Base-by-base conservation (phyloP, 2,329 filamentous ascomycete genomes). In the Aspergillus ibericus region DNA sequence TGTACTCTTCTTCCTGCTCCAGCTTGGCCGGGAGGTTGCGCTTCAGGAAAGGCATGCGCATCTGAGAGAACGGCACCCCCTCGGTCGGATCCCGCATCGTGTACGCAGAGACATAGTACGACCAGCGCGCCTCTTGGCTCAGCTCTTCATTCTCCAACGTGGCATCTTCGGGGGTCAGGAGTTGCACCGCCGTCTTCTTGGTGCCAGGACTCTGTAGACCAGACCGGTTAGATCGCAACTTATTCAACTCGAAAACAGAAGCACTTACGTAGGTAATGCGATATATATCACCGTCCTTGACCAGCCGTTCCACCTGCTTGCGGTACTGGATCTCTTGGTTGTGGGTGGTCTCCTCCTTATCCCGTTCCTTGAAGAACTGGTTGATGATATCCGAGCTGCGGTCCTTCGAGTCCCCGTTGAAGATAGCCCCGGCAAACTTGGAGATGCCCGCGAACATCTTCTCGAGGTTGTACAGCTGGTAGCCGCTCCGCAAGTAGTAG, bases 101-200 rank as follows among this genome's bases (percentile, higher is more conserved):
- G 75, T 90, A 98, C 0, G 93, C 92, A 16, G 93, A 93, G 58
- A 96, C 91, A 73, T 99, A 99, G 78, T 96, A 96, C 68, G 93
- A 91, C 95, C 95, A 99, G 38, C 87, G 80, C 62, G 83, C 82
- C 63, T 86, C 82, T 4, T 80, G 76, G 53, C 81, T 83, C 22
- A 87, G 83, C 62, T 92, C 88, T 57, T 88, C 88, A 52, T 88
- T 85, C 70, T 95, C 89, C 80, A 96, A 82, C 0, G 85, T 87
- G 1, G 81, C 88, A 66, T 96, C 92, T 65, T 96, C 91, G 70
- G 89, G 88, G 67, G 95, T 92, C 73, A 96, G 92, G 0, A 96
- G 89, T 40, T 91, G 91, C 10, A 96, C 82, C 1, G 85, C 88
- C 34, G 89, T 87, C 70, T 90, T 86, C 59, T 83, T 83, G 63